Evolutionary conservation across 352 stramenopile genomes (phyloP).

Genomic region (Phytopythium oedochilum): DNA sequence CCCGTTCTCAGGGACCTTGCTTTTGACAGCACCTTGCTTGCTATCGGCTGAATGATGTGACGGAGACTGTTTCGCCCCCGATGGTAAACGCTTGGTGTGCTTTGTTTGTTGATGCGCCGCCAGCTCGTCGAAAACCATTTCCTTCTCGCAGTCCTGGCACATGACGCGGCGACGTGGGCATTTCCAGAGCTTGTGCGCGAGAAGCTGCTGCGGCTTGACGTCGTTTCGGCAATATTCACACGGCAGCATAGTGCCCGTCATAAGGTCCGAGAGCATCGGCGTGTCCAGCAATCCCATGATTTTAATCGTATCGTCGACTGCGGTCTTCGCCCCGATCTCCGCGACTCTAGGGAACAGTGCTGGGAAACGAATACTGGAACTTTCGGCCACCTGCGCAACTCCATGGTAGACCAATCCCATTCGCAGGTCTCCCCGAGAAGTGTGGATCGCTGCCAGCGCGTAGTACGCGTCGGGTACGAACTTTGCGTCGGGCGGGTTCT

Average conservation of each 20-base stretch:
- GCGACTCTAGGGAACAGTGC: conserved; percentile 15
- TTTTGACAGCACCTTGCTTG: neutral
- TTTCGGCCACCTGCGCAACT: conserved; percentile 24
- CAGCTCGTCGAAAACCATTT: conserved; percentile 24
- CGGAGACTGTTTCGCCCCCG: neutral
- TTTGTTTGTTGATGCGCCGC: conserved; percentile 13
- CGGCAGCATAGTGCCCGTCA: conserved; percentile 15
- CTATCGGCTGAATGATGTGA: neutral
- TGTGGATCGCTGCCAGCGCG: conserved; percentile 21
- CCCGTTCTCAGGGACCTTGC: neutral
- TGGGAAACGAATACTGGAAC: conserved; percentile 23
- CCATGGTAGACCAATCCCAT: conserved; percentile 25
- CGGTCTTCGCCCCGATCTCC: conserved; percentile 13
- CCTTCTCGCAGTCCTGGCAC: conserved; percentile 17
- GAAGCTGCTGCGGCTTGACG: conserved; percentile 23
- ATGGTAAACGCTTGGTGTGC: conserved; percentile 4
- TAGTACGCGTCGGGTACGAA: conserved; percentile 31
- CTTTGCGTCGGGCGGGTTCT: conserved; percentile 21
- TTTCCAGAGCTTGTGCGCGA: conserved; percentile 24
- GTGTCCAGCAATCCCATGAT: conserved; percentile 21
- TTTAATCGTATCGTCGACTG: conserved; percentile 18
- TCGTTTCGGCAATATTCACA: conserved; percentile 23
- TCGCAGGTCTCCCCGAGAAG: conserved; percentile 16
- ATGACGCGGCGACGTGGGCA: conserved; percentile 22
- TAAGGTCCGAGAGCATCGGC: conserved; percentile 15